These are phyloP conservation scores for Acmispon strigosus DNA, from an alignment of 306 rosid species.

Conservation along the genomic window DNA sequence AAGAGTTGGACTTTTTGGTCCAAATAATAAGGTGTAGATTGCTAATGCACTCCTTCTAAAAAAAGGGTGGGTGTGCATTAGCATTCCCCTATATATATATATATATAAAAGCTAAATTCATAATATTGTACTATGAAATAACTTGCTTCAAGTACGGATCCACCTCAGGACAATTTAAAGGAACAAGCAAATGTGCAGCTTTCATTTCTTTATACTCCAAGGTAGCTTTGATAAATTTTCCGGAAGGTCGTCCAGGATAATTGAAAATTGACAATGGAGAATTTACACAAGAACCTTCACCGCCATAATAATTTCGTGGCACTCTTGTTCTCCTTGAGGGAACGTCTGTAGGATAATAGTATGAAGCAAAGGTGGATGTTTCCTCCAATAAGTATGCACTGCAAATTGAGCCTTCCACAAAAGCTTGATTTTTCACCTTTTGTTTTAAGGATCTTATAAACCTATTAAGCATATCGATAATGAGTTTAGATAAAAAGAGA, in stretches of 20 bases:
- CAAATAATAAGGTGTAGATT: too few relatives aligned
- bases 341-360: not conserved
- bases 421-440: not conserved
- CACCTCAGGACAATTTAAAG: not conserved
- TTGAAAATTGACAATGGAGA: not conserved
- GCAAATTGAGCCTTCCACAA: not conserved
- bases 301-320: not conserved
- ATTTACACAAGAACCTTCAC: not conserved
- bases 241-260: not conserved
- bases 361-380: not conserved
- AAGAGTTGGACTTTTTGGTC: too few relatives aligned
- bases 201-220: not conserved
- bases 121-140: not conserved
- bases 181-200: not conserved
- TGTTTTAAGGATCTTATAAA: not conserved
- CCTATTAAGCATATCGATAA: not conserved
- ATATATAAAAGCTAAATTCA: too few relatives aligned
- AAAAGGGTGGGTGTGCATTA: too few relatives aligned
- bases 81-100: too few relatives aligned
- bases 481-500: not conserved
- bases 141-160: not conserved
- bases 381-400: not conserved
- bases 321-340: not conserved
- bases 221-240: not conserved
- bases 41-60: too few relatives aligned